A percentile compares a stretch with the other conserved stretches of the same genome.
These are phyloP conservation scores for Pseudocercospora fuligena DNA, from an alignment of 2,329 filamentous ascomycete species.

Conservation along the genomic window DNA sequence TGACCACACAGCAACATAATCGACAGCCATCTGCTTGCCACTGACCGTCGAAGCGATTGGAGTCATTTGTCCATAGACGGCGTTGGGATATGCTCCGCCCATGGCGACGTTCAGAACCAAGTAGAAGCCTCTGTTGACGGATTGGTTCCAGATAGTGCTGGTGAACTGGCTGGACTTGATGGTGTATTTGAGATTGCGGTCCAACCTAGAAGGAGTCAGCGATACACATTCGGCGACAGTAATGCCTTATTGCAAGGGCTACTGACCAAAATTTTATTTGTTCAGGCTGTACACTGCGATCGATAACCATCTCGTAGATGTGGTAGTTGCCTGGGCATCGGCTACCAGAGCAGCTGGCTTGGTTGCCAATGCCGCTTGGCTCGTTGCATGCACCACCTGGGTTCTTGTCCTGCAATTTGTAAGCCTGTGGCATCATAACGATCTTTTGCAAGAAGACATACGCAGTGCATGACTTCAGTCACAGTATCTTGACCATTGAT, in stretches of 20 bases:
- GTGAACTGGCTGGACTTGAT: conserved; percentile 32
- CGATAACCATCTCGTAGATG: conserved; percentile 39
- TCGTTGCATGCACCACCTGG: conserved; percentile 42
- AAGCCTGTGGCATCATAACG: not conserved
- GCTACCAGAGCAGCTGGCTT: conserved; percentile 19
- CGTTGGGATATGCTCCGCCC: conserved; percentile 38
- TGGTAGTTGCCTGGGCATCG: conserved; percentile 37
- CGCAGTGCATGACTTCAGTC: conserved; percentile 36
- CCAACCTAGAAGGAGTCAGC: conserved; percentile 18
- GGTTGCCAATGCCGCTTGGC: conserved; percentile 32
- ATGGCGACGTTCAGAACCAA: conserved; percentile 40
- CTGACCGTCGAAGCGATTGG: conserved; percentile 29
- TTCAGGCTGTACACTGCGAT: conserved; percentile 31
- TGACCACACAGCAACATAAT: conserved; percentile 35
- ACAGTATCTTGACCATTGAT: conserved; percentile 36
- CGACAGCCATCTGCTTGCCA: conserved; percentile 29
- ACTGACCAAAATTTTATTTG: conserved; percentile 32
- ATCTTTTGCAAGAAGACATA: conserved; percentile 1
- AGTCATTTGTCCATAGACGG: conserved; percentile 33
- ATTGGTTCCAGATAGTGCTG: conserved; percentile 33
- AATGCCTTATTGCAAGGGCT: too few species aligned
- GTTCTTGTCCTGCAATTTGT: conserved; percentile 28
- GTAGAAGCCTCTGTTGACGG: conserved; percentile 36
- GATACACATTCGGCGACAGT: too few species aligned
- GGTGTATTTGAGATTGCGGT: conserved; percentile 29